Evolutionary conservation across 202 grass and related monocot species (phyloP).

Genomic region (Eragrostis tef): DNA sequence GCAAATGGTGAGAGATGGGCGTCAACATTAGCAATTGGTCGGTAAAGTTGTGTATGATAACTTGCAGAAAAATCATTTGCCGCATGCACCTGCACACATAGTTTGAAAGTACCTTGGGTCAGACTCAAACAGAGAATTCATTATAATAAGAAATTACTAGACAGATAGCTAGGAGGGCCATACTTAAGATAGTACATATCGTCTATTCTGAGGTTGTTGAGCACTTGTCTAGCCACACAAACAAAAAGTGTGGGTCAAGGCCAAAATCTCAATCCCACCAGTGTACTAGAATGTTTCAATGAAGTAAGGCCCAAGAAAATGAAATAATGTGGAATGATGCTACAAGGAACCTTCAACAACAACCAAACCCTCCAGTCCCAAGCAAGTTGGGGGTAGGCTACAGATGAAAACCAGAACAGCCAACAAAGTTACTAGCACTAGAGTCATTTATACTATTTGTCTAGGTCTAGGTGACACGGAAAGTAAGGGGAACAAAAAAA

Average conservation of each 20-base stretch:
- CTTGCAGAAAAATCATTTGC: neutral
- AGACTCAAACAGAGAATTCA: neutral
- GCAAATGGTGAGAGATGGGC: neutral
- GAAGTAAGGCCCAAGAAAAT: neutral
- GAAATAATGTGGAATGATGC: neutral
- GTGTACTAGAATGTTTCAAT: neutral
- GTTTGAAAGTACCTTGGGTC: neutral
- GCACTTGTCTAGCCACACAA: neutral
- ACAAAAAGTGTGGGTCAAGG: neutral
- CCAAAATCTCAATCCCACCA: neutral
- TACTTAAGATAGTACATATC: neutral
- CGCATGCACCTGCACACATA: neutral
- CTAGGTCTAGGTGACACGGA: neutral
- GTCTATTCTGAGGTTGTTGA: neutral
- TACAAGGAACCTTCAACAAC: neutral
- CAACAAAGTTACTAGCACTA: neutral
- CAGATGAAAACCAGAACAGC: neutral
- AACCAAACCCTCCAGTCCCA: neutral
- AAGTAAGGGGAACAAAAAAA: neutral
- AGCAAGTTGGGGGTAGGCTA: neutral
- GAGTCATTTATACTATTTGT: neutral
- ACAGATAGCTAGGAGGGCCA: neutral
- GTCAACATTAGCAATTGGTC: neutral
- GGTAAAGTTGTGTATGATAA: neutral
- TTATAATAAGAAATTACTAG: neutral